These are phyloP conservation scores for Musa acuminata DNA, from an alignment of 176 grass and related monocot genomes.

Conservation along the genomic window DNA sequence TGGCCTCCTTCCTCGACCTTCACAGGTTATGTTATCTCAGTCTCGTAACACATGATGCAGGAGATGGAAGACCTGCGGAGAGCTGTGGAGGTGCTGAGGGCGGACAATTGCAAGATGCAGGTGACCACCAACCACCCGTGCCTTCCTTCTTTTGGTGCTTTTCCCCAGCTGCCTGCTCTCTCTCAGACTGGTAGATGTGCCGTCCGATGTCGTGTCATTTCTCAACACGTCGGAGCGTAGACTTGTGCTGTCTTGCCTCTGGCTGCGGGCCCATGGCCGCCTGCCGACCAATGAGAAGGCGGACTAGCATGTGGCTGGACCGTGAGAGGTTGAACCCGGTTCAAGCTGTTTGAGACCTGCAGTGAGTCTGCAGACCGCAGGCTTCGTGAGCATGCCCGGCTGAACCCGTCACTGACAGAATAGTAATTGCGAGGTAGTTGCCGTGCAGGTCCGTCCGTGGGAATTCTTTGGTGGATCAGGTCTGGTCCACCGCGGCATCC, in stretches of 20 bases:
- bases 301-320: background rate
- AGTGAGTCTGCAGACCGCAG: background rate
- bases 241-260: too few relatives aligned
- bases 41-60: conserved; percentile 10
- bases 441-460: background rate
- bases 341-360: background rate
- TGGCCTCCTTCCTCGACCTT: background rate
- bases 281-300: background rate
- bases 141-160: background rate
- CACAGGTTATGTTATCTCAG: background rate
- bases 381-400: background rate
- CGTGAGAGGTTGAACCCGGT: background rate
- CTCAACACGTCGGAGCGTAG: too few relatives aligned
- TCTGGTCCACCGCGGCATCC: background rate
- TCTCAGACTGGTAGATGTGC: too few relatives aligned
- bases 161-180: background rate
- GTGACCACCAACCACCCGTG: conserved; percentile 11
- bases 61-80: conserved; percentile 31
- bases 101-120: conserved; percentile 45
- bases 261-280: too few relatives aligned
- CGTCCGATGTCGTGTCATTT: too few relatives aligned
- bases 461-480: background rate
- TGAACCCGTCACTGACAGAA: background rate
- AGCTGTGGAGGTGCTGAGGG: conserved; percentile 27
- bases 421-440: background rate